Percentiles rank a stretch among this genome's conserved stretches.
Conservation (phyloP, 2,329 filamentous ascomycete genomes). For the Botryosphaeria agaves region DNA sequence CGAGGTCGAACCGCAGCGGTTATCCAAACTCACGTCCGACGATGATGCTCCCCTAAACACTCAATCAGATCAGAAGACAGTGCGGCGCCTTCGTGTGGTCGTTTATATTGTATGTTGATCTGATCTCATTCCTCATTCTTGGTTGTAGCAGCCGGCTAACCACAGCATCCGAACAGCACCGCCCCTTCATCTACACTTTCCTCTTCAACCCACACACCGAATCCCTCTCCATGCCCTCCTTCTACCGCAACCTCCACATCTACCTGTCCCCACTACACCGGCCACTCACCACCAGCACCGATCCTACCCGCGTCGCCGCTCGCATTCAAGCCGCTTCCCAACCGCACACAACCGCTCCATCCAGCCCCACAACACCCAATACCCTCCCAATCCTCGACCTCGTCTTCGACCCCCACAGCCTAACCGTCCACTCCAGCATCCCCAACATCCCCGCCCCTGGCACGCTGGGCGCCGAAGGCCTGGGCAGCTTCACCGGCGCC, state of each 20-base stretch:
- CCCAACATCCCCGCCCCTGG: conserved; percentile 44
- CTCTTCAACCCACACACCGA: conserved; percentile 48
- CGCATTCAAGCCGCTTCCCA: conserved; percentile 19
- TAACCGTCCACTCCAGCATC: conserved; percentile 42
- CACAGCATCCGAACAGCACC: conserved; percentile 20
- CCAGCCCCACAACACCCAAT: conserved; percentile 12
- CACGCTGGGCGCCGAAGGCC: conserved; percentile 21
- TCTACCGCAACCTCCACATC: conserved; percentile 32
- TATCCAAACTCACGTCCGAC: conserved; percentile 4
- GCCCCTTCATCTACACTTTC: conserved; percentile 63
- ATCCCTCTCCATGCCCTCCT: conserved; percentile 26
- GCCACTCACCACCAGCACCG: conserved; percentile 24
- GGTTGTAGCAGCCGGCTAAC: background rate
- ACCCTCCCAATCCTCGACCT: conserved; percentile 38
- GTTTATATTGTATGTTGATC: conserved; percentile 45
- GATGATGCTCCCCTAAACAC: conserved; percentile 8
- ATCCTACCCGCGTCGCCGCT: conserved; percentile 20
- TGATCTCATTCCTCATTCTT: too few species aligned
- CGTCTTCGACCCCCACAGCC: conserved; percentile 39
- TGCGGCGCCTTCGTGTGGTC: conserved; percentile 41
- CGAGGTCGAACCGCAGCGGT: conserved; percentile 25
- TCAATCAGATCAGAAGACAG: conserved; percentile 35
- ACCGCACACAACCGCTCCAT: conserved; percentile 15
- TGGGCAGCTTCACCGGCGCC: conserved; percentile 4
- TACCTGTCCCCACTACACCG: conserved; percentile 32